Conservation (phyloP, 306 rosid species). For the Quercus cerris region DNA sequence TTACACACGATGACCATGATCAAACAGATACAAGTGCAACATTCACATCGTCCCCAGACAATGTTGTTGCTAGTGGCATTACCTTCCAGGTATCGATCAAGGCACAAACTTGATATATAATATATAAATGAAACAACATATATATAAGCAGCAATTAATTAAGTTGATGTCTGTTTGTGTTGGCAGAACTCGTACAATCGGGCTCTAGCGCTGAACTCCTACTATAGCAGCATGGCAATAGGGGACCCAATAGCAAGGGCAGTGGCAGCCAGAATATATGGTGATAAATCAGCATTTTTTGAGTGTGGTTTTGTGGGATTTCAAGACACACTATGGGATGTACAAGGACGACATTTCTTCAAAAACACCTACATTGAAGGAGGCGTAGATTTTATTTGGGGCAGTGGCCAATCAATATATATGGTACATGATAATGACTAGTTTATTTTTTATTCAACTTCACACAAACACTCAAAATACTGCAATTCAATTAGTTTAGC, state of each 20-base stretch:
- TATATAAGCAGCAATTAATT: no score
- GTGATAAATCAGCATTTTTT: slow-evolving; percentile 40
- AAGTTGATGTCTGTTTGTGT: no score
- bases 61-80: slow-evolving; percentile 29
- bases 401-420: slow-evolving; percentile 37
- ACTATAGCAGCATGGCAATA: neutral
- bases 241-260: slow-evolving; percentile 8
- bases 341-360: slow-evolving; percentile 40
- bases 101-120: neutral
- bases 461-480: neutral
- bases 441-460: neutral
- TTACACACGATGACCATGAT: slow-evolving; percentile 24
- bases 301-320: slow-evolving; percentile 32
- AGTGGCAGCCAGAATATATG: slow-evolving; percentile 43
- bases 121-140: neutral
- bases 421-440: slow-evolving; percentile 1
- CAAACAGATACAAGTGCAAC: slow-evolving; percentile 36
- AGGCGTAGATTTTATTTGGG: slow-evolving; percentile 45
- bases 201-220: neutral
- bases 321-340: slow-evolving; percentile 58
- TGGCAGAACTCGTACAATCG: slow-evolving; percentile 23
- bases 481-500: neutral
- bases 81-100: slow-evolving; percentile 26
- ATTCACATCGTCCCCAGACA: slow-evolving; percentile 25
- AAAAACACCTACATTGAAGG: slow-evolving; percentile 34